phyloP scores from a whole-genome alignment of 2,329 filamentous ascomycete species.

The Orbilia brochopaga region DNA sequence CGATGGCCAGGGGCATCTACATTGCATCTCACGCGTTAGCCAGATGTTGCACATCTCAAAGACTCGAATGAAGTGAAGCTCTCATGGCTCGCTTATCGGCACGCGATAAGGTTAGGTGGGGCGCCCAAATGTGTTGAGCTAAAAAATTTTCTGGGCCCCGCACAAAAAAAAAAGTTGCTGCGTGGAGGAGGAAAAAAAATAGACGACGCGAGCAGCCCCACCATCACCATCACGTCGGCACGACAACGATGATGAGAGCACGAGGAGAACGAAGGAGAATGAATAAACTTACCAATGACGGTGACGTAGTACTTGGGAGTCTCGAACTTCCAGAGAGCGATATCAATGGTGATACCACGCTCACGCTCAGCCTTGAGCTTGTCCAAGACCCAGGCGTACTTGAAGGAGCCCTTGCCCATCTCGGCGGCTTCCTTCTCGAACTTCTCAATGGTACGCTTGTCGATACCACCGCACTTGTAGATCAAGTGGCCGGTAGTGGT shows the following conservation, averaged over 20 bases:
- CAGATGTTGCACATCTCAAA: slow-evolving; percentile 1
- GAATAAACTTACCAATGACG: slow-evolving; percentile 77
- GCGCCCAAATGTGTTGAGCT: slow-evolving; percentile 30
- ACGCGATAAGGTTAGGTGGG: slow-evolving; percentile 12
- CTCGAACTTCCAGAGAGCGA: slow-evolving; percentile 99
- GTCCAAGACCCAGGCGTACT: slow-evolving; percentile 99
- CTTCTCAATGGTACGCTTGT: slow-evolving; percentile 99
- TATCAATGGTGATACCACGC: slow-evolving; percentile 99
- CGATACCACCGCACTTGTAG: slow-evolving; percentile 99
- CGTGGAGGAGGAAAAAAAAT: slow-evolving; percentile 4
- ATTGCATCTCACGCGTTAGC: slow-evolving; percentile 17
- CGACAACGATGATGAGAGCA: slow-evolving; percentile 2
- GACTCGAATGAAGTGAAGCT: not conserved
- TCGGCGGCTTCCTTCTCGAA: slow-evolving; percentile 99
- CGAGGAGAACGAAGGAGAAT: slow-evolving; percentile 2
- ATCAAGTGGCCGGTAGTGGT: slow-evolving; percentile 96
- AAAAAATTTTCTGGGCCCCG: slow-evolving; percentile 40
- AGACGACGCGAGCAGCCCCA: slow-evolving; percentile 6
- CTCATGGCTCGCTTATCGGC: slow-evolving; percentile 12
- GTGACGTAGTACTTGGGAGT: slow-evolving; percentile 97
- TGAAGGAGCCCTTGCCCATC: slow-evolving; percentile 99
- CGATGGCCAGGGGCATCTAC: slow-evolving; percentile 96
- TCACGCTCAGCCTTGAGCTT: slow-evolving; percentile 99
- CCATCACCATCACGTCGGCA: slow-evolving; percentile 10
- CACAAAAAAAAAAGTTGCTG: slow-evolving; percentile 29